phyloP scores from a whole-genome alignment of 2,329 filamentous ascomycete species.

The Chrysosporium queenslandicum region DNA sequence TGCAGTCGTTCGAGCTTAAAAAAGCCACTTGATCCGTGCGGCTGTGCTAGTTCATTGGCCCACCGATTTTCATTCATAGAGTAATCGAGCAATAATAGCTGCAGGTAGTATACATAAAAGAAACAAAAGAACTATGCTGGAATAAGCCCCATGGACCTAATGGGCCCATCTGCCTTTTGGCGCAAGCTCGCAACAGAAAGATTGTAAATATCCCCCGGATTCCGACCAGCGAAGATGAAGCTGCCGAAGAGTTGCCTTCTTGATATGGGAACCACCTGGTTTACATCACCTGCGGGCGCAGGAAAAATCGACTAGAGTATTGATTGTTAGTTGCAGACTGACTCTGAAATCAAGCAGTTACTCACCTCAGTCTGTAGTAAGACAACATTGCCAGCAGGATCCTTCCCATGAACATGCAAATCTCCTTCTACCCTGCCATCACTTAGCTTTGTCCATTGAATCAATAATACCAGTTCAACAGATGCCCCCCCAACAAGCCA shows the following conservation, averaged over 20 bases:
- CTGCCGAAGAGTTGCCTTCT: not conserved
- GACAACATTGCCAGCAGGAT: not conserved
- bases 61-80: no score
- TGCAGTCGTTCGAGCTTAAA: no score
- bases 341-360: not conserved
- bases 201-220: constrained; percentile 1
- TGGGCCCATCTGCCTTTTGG: not conserved
- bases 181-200: constrained; percentile 4
- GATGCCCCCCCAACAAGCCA: constrained; percentile 10
- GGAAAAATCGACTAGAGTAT: constrained; percentile 1
- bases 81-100: no score
- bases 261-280: not conserved
- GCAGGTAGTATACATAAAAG: no score
- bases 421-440: not conserved
- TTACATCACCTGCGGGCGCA: not conserved
- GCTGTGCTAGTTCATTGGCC: no score
- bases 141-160: constrained; percentile 6
- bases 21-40: no score
- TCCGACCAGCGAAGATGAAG: not conserved
- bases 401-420: not conserved
- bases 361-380: constrained; percentile 1
- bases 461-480: constrained; percentile 11
- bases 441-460: constrained; percentile 11
- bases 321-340: not conserved
- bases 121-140: not conserved